phyloP scores from a whole-genome alignment of 2,329 filamentous ascomycete species.

The Fusarium coffeatum region DNA sequence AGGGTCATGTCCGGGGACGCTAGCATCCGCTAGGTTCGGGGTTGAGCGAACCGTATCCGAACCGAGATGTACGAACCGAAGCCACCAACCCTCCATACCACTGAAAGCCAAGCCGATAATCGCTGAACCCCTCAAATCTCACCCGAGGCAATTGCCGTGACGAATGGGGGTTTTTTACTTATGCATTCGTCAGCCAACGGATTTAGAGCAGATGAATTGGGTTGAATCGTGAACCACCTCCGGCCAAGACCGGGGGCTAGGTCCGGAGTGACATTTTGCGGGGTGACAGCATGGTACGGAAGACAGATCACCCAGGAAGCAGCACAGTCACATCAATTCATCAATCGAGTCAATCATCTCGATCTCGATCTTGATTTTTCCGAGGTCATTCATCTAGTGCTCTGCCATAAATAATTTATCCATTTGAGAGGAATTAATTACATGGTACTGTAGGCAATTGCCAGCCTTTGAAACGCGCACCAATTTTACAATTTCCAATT shows the following conservation, averaged over 20 bases:
- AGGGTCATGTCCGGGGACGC: not conserved
- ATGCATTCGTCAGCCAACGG: not conserved
- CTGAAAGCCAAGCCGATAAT: not conserved
- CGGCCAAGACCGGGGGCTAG: not conserved
- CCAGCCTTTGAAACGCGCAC: not conserved
- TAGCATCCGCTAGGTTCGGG: not conserved
- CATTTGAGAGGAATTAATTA: not conserved
- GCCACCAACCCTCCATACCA: no score
- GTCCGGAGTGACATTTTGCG: not conserved
- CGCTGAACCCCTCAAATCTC: not conserved
- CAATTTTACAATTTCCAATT: not conserved
- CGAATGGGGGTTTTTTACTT: not conserved
- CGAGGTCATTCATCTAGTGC: not conserved
- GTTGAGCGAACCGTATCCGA: conserved; percentile 24
- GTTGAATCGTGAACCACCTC: not conserved
- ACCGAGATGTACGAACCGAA: conserved; percentile 20
- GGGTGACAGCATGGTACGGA: not conserved
- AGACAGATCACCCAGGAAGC: not conserved
- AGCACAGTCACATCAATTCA: not conserved
- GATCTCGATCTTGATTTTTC: rapidly evolving
- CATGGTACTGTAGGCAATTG: not conserved
- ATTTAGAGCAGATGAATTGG: not conserved
- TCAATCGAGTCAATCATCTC: not conserved
- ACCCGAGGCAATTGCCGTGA: not conserved
- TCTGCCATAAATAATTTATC: not conserved